Percentiles rank a stretch among this genome's conserved stretches.
Conservation (phyloP, 176 grass and related monocot species). For the Lolium multiflorum region DNA sequence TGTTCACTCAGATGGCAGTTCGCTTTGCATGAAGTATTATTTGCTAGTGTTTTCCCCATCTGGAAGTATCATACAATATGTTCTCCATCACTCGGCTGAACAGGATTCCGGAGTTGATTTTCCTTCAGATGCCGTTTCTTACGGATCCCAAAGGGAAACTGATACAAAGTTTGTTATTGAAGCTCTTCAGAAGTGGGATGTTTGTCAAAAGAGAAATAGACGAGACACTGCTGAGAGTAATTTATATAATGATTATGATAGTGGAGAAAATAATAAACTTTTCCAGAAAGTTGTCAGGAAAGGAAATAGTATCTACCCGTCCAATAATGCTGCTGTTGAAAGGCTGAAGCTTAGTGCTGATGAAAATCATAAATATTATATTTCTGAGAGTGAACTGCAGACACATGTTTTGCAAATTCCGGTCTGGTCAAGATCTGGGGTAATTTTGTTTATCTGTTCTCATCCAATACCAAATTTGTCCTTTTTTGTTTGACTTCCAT, state of each 20-base stretch:
- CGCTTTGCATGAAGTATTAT: conserved; percentile 58
- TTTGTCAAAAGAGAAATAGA: conserved; percentile 84
- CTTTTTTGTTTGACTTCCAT: conserved; percentile 34
- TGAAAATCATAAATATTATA: conserved; percentile 74
- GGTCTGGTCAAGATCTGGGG: conserved; percentile 86
- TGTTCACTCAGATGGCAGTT: conserved; percentile 48
- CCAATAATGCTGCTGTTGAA: conserved; percentile 37
- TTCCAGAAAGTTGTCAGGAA: conserved; percentile 63
- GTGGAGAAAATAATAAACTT: conserved; percentile 63
- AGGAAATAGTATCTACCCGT: conserved; percentile 56
- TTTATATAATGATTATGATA: conserved; percentile 74
- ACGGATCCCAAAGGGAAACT: conserved; percentile 57
- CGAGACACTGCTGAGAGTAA: conserved; percentile 70
- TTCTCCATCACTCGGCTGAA: conserved; percentile 57
- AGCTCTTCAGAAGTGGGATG: conserved; percentile 97
- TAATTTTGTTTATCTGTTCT: conserved; percentile 46
- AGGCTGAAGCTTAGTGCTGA: conserved; percentile 51
- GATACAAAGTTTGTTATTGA: conserved; percentile 78
- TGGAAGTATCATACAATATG: conserved; percentile 93
- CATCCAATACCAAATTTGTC: conserved; percentile 7
- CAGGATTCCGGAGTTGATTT: conserved; percentile 56
- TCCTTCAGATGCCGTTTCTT: conserved; percentile 45
- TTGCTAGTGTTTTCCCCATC: conserved; percentile 88
- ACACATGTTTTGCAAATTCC: conserved; percentile 69
- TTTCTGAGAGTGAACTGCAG: conserved; percentile 88